Conservation (phyloP, 2,329 filamentous ascomycete genomes). For the Talaromyces sp. region DNA sequence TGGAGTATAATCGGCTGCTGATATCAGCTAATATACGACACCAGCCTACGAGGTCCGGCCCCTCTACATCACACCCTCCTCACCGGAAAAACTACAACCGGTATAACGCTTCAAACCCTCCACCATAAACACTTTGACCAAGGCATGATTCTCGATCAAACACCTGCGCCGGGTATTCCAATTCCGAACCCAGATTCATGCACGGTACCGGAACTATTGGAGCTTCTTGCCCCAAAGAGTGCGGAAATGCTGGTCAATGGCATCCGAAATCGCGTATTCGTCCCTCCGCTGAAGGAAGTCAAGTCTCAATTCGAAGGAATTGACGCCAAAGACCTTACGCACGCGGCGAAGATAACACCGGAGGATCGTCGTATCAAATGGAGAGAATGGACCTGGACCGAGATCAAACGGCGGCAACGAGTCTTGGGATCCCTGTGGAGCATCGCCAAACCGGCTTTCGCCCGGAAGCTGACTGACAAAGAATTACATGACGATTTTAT, state of each 20-base stretch:
- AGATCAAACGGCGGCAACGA: slow-evolving; percentile 56
- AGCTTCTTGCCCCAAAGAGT: slow-evolving; percentile 62
- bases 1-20: too few species aligned
- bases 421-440: slow-evolving; percentile 70
- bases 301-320: slow-evolving; percentile 30
- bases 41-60: slow-evolving; percentile 76
- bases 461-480: slow-evolving; percentile 22
- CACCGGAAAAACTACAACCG: slow-evolving; percentile 59
- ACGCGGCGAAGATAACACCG: slow-evolving; percentile 73
- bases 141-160: slow-evolving; percentile 72
- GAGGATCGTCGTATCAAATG: slow-evolving; percentile 65
- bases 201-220: slow-evolving; percentile 53
- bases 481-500: not conserved
- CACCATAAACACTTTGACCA: slow-evolving; percentile 74
- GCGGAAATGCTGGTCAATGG: slow-evolving; percentile 68
- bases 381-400: slow-evolving; percentile 51
- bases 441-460: slow-evolving; percentile 28
- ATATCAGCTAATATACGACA: not conserved
- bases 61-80: slow-evolving; percentile 85
- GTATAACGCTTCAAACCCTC: slow-evolving; percentile 84
- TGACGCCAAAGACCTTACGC: slow-evolving; percentile 34
- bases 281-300: slow-evolving; percentile 56
- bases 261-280: slow-evolving; percentile 62
- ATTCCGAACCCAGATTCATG: slow-evolving; percentile 51
- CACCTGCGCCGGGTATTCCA: slow-evolving; percentile 54